Conservation (phyloP, 305 asterid species). For the Fraxinus platypoda region DNA sequence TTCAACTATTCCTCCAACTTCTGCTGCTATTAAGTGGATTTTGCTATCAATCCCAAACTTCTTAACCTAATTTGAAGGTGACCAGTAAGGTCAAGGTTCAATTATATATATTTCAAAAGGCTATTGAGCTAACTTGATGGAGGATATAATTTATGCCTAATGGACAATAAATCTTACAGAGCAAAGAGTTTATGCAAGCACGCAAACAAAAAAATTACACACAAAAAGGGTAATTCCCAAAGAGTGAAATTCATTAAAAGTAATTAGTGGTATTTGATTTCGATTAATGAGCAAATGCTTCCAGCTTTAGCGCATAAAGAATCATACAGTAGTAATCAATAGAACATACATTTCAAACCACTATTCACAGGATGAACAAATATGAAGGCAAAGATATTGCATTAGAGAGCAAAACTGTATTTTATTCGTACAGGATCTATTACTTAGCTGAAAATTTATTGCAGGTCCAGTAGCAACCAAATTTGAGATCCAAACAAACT, state of each 20-base stretch:
- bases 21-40: conserved; percentile 78
- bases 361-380: background rate
- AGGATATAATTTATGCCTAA: background rate
- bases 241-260: background rate
- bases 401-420: background rate
- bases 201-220: background rate
- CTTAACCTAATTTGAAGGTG: conserved; percentile 63
- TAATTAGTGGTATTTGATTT: background rate
- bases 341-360: background rate
- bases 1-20: conserved; percentile 96
- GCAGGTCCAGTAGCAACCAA: conserved; percentile 1
- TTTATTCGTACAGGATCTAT: background rate
- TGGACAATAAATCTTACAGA: background rate
- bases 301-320: background rate
- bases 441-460: conserved; percentile 2
- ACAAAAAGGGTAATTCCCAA: background rate
- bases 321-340: background rate
- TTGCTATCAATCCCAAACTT: conserved; percentile 94
- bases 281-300: background rate
- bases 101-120: background rate
- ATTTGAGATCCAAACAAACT: background rate
- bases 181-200: background rate
- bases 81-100: conserved; percentile 19
- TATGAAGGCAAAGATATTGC: background rate
- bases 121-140: background rate